Percentiles rank a stretch among this genome's conserved stretches.
phyloP scores from a whole-genome alignment of 2,329 filamentous ascomycete genomes.

The Monilinia fructigena region DNA sequence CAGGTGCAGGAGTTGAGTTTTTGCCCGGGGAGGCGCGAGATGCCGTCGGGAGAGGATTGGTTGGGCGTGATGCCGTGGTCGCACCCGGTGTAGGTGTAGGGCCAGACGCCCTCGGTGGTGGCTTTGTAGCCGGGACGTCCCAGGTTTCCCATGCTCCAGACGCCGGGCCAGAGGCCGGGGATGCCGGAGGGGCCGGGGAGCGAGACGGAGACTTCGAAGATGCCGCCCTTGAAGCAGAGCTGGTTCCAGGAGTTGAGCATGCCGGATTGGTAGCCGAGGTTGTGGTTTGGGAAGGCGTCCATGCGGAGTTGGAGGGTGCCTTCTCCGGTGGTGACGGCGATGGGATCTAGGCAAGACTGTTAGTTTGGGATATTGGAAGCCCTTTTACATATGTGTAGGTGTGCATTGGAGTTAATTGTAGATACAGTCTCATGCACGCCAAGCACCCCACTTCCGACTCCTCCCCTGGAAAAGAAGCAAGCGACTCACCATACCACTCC shows the following conservation, averaged over 20 bases:
- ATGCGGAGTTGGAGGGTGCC: conserved; percentile 48
- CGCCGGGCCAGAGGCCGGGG: conserved; percentile 52
- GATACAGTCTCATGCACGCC: neutral
- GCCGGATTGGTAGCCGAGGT: conserved; percentile 48
- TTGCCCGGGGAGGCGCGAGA: conserved; percentile 67
- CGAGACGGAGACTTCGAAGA: conserved; percentile 52
- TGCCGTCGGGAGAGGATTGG: conserved; percentile 63
- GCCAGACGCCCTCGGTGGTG: conserved; percentile 55
- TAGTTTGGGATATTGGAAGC: neutral
- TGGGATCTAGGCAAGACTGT: conserved; percentile 34
- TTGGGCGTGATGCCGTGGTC: conserved; percentile 69
- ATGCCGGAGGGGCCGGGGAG: conserved; percentile 51
- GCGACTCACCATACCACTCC: conserved; percentile 40
- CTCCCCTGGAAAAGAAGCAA: no score
- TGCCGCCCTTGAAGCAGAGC: conserved; percentile 54
- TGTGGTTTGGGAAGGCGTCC: conserved; percentile 48
- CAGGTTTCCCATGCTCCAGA: conserved; percentile 55
- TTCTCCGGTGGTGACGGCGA: conserved; percentile 50
- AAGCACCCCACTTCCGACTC: neutral
- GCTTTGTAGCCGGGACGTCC: conserved; percentile 52
- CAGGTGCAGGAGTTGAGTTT: conserved; percentile 66
- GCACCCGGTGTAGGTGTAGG: conserved; percentile 53
- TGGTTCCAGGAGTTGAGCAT: conserved; percentile 56
- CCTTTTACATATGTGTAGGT: no score
- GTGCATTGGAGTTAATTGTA: neutral